phyloP scores from a whole-genome alignment of 768 basidiomycete genomes.

The Pleurotus eryngii region DNA sequence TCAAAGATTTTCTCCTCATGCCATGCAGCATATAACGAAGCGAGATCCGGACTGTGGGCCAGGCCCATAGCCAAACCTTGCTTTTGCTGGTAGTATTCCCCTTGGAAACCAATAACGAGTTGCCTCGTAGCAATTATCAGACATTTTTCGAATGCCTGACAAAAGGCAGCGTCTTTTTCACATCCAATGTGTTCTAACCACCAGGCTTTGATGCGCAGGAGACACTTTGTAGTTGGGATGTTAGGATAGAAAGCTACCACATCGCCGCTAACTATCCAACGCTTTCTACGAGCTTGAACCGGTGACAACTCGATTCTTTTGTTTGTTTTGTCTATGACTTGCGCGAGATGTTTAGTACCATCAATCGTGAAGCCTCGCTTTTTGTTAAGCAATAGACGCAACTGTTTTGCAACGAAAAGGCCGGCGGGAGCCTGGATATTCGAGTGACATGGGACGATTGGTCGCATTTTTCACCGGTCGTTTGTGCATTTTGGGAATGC shows the following conservation, averaged over 20 bases:
- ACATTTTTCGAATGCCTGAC: background rate
- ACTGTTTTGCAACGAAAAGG: conserved; percentile 26
- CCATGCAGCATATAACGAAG: background rate
- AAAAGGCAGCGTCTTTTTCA: background rate
- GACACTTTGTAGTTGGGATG: conserved; percentile 15
- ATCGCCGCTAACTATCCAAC: conserved; percentile 27
- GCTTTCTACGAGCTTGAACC: background rate
- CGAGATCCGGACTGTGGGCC: conserved; percentile 18
- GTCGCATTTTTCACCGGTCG: conserved; percentile 23
- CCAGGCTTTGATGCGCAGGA: conserved; percentile 14
- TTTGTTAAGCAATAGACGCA: conserved; percentile 25
- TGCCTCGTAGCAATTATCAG: conserved; percentile 15
- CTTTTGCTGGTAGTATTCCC: conserved; percentile 21
- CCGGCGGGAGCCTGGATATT: conserved; percentile 24
- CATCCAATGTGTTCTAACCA: conserved; percentile 4
- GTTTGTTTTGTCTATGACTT: conserved; percentile 23
- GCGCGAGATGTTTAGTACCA: conserved; percentile 28
- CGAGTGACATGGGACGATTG: conserved; percentile 29
- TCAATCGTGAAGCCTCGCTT: conserved; percentile 24
- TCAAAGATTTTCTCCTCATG: background rate
- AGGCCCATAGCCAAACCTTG: conserved; percentile 30
- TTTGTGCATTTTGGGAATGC: conserved; percentile 18
- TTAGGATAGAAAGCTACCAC: conserved; percentile 32
- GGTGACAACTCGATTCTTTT: conserved; percentile 3
- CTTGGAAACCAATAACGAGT: conserved; percentile 18